phyloP scores from a whole-genome alignment of 2,329 filamentous ascomycete genomes.

The Phoma herbarum region DNA sequence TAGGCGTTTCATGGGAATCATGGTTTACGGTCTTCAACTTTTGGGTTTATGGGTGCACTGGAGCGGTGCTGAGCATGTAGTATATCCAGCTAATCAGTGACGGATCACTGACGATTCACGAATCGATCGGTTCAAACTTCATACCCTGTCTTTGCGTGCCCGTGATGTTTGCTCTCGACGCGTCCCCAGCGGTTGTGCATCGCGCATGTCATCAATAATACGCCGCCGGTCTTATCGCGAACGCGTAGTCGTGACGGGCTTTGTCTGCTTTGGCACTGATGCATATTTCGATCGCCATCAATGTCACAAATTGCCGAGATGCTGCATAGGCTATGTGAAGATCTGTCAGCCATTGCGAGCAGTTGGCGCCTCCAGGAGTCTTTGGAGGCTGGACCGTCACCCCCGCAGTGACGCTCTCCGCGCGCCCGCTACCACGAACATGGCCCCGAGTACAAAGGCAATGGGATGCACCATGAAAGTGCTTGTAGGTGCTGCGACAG shows the following conservation, averaged over 20 bases:
- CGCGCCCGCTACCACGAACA: slow-evolving; percentile 11
- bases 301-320: slow-evolving; percentile 4
- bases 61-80: slow-evolving; percentile 50
- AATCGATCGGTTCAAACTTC: slow-evolving; percentile 46
- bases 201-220: neutral
- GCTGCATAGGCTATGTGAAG: slow-evolving; percentile 18
- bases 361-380: slow-evolving; percentile 8
- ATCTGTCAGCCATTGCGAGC: slow-evolving; percentile 11
- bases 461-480: neutral
- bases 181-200: neutral
- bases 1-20: slow-evolving; percentile 49
- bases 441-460: slow-evolving; percentile 12
- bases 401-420: slow-evolving; percentile 22
- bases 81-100: slow-evolving; percentile 52
- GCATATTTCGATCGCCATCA: neutral
- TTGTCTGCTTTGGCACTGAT: too few species aligned
- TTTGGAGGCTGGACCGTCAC: slow-evolving; percentile 12
- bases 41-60: slow-evolving; percentile 49
- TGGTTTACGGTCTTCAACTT: slow-evolving; percentile 48
- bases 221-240: neutral
- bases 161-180: slow-evolving; percentile 15
- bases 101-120: slow-evolving; percentile 44
- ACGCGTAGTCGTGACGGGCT: neutral
- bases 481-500: slow-evolving; percentile 1
- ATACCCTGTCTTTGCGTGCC: slow-evolving; percentile 8